Base-by-base conservation (phyloP, 2,329 filamentous ascomycete species). In the Grosmannia clavigera region DNA sequence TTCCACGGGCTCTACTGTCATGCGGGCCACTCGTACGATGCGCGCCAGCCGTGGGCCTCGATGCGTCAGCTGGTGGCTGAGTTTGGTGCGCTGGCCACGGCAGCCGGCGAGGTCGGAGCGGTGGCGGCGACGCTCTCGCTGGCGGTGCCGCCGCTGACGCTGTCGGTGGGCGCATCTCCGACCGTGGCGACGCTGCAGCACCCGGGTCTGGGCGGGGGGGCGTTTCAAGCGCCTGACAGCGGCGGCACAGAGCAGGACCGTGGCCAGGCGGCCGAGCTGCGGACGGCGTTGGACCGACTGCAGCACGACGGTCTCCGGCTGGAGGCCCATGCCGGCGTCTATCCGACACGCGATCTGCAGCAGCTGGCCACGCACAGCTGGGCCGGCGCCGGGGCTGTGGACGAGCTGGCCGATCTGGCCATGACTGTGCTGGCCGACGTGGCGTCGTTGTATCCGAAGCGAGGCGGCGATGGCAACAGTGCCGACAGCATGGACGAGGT, bases 161-260 rank as follows among this genome's bases (percentile, higher is more conserved):
- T 92, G 3, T 88, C 85, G 0, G 84, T 90, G 0, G 89, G 89
- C 6, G 88, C 89, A 0, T 90, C 88, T 22, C 89, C 89, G 0
- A 91, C 88, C 0, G 83, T 85, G 1, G 83, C 84, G 0, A 79
- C 83, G 11, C 76, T 86, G 31, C 82, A 88, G 67, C 84, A 87
- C 65, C 73, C 73, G 62, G 60, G 66, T 63, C 59, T 74, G 60
- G 59, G 64, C 14, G 14, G 46, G 58, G 19, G 40, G 6, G 55
- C n/a, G 3, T 4, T 14, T 31, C 9, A 12, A 1, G 10, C 22
- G 3, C 14, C 19, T 3, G 50, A 19, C 27, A 12, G 19, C 27
- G 46, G 16, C 10, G 31, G 54, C 48, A 43, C 25, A 19, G n/a
- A 38, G 31, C 25, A 52, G 3, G 64, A 64, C 56, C 29, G 27